Percentiles rank a stretch among this genome's conserved stretches.
Conservation (phyloP, 495 filamentous ascomycete species). For the Lasiosphaeria ovina region DNA sequence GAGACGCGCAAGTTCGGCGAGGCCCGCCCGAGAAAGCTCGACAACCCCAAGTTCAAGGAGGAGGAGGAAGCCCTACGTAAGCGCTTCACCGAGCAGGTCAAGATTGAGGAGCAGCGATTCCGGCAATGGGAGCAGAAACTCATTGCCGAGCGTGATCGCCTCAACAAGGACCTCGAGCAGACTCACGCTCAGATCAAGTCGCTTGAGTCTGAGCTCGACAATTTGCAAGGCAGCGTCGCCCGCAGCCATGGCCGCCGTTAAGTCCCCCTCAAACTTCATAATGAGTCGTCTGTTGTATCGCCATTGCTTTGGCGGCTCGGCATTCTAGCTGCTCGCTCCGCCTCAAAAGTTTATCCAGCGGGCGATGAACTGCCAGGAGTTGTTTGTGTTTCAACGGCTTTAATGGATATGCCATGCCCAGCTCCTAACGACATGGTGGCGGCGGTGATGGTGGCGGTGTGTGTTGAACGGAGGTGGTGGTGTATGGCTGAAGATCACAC, state of each 20-base stretch:
- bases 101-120: conserved; percentile 98
- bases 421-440: conserved; percentile 1
- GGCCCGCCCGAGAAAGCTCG: conserved; percentile 91
- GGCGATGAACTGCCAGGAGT: background rate
- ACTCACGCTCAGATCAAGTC: conserved; percentile 97
- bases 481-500: conserved; percentile 1
- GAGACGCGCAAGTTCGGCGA: conserved; percentile 99
- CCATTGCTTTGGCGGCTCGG: background rate
- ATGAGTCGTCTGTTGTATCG: background rate
- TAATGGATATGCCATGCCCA: conserved; percentile 20
- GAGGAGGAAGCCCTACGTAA: conserved; percentile 97
- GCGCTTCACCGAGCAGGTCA: conserved; percentile 99
- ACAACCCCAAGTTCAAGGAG: conserved; percentile 99
- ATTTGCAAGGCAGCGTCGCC: conserved; percentile 86
- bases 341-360: background rate
- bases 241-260: conserved; percentile 97
- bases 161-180: conserved; percentile 98
- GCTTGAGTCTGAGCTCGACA: conserved; percentile 88
- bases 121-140: conserved; percentile 99
- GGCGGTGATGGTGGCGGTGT: background rate
- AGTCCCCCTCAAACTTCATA: conserved; percentile 10
- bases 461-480: conserved; percentile 5
- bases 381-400: conserved; percentile 3
- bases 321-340: background rate
- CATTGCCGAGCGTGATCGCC: conserved; percentile 92